Evolutionary conservation across 2,329 filamentous ascomycete species (phyloP), one percentile per base, ranked within the genome.

Genomic region (Penicillium sp.): DNA sequence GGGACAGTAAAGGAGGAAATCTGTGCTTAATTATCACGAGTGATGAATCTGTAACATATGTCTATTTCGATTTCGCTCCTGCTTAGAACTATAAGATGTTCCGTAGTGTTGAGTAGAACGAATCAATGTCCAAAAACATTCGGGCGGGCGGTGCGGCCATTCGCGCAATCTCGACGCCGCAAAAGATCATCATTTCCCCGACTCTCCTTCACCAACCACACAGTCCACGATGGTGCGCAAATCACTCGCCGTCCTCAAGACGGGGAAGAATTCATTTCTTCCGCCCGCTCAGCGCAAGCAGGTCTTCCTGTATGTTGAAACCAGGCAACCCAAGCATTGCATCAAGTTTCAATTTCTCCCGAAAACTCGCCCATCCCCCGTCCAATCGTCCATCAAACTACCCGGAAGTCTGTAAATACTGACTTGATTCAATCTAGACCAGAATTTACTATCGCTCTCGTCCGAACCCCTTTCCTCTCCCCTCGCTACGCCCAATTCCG

Each of bases 401-500:
- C 6, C 25, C 12, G 25, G 25, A 27, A 13, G n/a, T n/a, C 6
- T 11, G 9, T 11, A 4, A 11, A n/a, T n/a, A 11, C 25, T 27
- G 12, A n/a, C 25, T 13, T n/a, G 4, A 6, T 27, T 9, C 12
- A 1, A 3, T 25, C 10, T 57, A 95, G 89, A 43, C 90, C 90
- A 35, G 80, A 83, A 59, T 85, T 93, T 69, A 77, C 80, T 48
- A 72, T 96, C 58, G 82, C 83, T 44, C 77, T 96, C 56, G 72
- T 94, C 54, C 83, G 81, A 52, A 83, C 80, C 41, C 77, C 79
- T 18, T 73, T 77, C 51, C 76, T 85, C 37, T 82, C 85, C 6
- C 80, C 89, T 13, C 83, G 80, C 62, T 87, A 85, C 62, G 92
- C 90, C 47, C 83, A 81, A 55, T 98, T 98, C 77, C 75, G 82